Evolutionary conservation across 192 early-diverging fungal species (phyloP), one percentile per base, ranked within the genome.

Genomic region (Dissophora globulifera): DNA sequence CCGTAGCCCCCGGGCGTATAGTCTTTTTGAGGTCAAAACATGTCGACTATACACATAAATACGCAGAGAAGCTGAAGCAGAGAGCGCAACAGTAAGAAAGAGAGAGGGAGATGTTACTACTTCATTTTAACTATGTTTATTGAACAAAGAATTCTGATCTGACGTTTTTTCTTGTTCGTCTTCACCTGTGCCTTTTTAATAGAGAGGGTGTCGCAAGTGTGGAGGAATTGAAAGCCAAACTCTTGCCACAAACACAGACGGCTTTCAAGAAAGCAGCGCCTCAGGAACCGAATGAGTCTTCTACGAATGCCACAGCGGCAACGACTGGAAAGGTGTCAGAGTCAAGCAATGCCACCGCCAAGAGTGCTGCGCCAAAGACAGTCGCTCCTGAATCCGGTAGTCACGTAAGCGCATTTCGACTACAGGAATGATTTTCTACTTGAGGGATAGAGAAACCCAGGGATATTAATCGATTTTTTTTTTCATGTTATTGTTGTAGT

Each of bases 21-120:
- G 62, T 76, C 58, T 42, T 67, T 30, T 43, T 61, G 13, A 49
- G 72, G 8, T 67, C 58, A 31, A 76, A 76, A 27, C 78, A 85
- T 51, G 58, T 84, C 16, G 81, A 88, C 61, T 84, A 83, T 59
- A 81, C 84, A 27, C 78, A 83, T 22, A 93, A 90, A 72, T 93
- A 93, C 82, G 82, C 78, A 9, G 79, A 84, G 4, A 89, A 90
- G 79, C 79, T 93, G 67, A 65, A 83, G 41, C 62, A 78, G 40
- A 78, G 71, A 29, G 89, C 86, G 16, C 78, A 83, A 26, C 81
- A 80, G 81, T 82, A 80, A 17, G 83, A 16, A 23, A 38, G 35
- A 38, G 35, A 38, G 6, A 38, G 35, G 13, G 35, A 9, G 35
- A 38, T 38, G 35, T 6, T n/a, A n/a, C n/a, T n/a, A n/a, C n/a